A percentile compares a stretch with the other conserved stretches of the same genome.
Conservation (phyloP, 768 basidiomycete genomes). For the Exsudoporus frostii region DNA sequence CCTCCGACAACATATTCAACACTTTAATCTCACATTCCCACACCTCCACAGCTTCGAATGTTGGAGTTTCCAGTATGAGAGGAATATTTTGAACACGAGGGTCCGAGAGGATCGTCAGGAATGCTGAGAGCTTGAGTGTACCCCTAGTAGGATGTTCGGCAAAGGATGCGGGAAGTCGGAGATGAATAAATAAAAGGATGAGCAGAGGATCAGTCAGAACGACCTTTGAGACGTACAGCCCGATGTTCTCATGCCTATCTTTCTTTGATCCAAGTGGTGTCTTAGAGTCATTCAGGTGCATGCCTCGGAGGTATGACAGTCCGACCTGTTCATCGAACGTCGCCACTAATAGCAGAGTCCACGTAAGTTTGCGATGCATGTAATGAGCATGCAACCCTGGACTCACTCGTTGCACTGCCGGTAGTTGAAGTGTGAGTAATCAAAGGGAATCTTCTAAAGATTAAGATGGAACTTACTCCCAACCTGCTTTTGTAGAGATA, state of each 20-base stretch:
- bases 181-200: background rate
- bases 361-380: background rate
- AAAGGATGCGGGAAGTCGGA: background rate
- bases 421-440: background rate
- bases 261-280: constrained; percentile 57
- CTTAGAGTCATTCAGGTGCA: constrained; percentile 88
- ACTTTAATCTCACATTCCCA: constrained; percentile 75
- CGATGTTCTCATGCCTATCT: constrained; percentile 84
- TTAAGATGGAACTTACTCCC: constrained; percentile 49
- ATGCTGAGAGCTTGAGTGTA: constrained; percentile 58
- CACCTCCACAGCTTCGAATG: constrained; percentile 59
- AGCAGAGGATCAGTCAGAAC: background rate
- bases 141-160: constrained; percentile 44
- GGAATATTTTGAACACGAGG: constrained; percentile 66
- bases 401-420: constrained; percentile 26
- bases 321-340: constrained; percentile 71
- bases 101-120: constrained; percentile 67
- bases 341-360: constrained; percentile 40
- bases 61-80: constrained; percentile 80
- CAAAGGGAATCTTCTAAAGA: background rate
- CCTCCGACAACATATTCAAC: constrained; percentile 44
- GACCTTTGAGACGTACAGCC: constrained; percentile 51
- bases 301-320: constrained; percentile 67
- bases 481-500: constrained; percentile 66
- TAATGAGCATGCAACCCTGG: background rate